These are phyloP conservation scores for Pyrrhoderma lamaoense DNA, from an alignment of 1,284 basidiomycete genomes.

Conservation along the genomic window DNA sequence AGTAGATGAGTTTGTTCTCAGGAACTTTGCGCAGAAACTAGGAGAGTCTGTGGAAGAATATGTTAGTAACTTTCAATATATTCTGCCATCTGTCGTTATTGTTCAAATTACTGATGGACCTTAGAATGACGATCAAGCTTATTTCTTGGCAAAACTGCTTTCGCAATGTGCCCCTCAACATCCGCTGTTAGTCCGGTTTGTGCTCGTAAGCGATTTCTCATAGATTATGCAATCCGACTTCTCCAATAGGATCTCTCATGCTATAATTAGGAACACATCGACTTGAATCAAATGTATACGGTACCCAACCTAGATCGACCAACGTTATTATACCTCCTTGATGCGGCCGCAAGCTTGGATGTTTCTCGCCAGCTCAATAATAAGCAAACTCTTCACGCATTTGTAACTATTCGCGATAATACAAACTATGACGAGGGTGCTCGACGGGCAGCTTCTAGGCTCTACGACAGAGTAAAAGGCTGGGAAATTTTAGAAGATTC, in stretches of 20 bases:
- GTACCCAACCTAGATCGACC: constrained; percentile 43
- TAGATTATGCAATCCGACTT: constrained; percentile 20
- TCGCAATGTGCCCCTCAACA: constrained; percentile 57
- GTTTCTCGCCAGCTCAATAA: constrained; percentile 43
- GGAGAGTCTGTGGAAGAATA: constrained; percentile 46
- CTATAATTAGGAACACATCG: constrained; percentile 42
- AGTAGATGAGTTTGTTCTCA: constrained; percentile 37
- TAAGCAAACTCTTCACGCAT: constrained; percentile 34
- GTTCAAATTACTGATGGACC: background rate
- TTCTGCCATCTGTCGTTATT: constrained; percentile 9
- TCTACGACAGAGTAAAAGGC: constrained; percentile 44
- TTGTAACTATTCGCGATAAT: constrained; percentile 36
- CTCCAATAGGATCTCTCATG: constrained; percentile 1
- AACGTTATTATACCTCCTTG: constrained; percentile 46
- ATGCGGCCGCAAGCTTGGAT: constrained; percentile 56
- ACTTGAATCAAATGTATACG: constrained; percentile 49
- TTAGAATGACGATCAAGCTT: constrained; percentile 48
- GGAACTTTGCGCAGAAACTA: constrained; percentile 46
- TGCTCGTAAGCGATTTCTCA: constrained; percentile 43
- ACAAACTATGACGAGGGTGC: constrained; percentile 34
- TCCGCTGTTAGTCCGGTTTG: constrained; percentile 34
- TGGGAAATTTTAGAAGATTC: constrained; percentile 58
- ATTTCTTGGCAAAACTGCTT: constrained; percentile 51
- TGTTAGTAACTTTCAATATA: constrained; percentile 21
- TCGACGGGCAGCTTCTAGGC: constrained; percentile 36